Evolutionary conservation across 345 rosid genomes (phyloP).

Genomic region (Citrus australasica): DNA sequence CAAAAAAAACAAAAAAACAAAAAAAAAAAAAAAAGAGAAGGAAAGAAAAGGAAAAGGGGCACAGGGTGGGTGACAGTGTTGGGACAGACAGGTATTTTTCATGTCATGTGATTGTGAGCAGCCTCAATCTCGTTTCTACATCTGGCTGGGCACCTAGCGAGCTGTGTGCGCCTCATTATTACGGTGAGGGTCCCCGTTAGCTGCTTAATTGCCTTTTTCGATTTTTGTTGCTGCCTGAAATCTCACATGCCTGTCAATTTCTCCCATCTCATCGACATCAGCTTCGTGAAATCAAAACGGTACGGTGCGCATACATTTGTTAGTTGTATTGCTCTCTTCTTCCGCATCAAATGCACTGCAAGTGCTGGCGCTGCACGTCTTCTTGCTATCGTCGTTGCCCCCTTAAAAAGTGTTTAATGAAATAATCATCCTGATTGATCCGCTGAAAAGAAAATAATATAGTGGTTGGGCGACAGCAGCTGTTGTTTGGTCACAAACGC

Average conservation of each 20-base stretch:
- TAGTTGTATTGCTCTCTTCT: background rate
- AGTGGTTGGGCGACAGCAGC: background rate
- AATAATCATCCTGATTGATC: background rate
- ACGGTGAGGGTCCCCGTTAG: background rate
- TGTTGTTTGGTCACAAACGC: conserved; percentile 8
- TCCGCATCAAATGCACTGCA: background rate
- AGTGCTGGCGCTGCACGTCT: background rate
- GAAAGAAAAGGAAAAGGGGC: background rate
- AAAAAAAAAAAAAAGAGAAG: too few species aligned
- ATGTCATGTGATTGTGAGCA: background rate
- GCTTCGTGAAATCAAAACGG: background rate
- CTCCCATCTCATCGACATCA: background rate
- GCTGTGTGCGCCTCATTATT: background rate
- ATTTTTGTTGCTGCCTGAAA: background rate
- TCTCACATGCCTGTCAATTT: background rate
- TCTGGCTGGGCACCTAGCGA: background rate
- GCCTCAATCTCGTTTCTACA: background rate
- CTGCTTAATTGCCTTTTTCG: background rate
- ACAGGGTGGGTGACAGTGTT: background rate
- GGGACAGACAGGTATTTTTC: background rate
- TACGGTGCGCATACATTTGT: background rate
- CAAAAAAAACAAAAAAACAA: rapidly evolving
- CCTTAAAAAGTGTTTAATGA: background rate
- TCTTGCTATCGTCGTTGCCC: background rate
- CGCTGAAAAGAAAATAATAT: background rate